Conservation (phyloP, 371 early-diverging fungal genomes). For the Mortierella sp. region DNA sequence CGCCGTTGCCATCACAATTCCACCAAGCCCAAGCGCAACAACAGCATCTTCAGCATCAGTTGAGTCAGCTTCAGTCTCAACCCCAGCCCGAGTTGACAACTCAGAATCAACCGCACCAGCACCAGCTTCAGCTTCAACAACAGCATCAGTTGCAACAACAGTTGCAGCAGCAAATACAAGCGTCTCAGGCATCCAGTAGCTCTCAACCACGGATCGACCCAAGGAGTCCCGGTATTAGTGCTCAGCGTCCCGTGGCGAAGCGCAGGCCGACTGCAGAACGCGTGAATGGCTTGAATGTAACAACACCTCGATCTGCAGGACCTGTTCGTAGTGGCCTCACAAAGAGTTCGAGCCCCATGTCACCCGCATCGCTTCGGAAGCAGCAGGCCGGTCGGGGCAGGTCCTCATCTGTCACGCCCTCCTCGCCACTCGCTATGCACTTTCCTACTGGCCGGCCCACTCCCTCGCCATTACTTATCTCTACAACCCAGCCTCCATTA, state of each 20-base stretch:
- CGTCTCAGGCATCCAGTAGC: conserved; percentile 16
- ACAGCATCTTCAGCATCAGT: conserved; percentile 39
- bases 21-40: conserved; percentile 46
- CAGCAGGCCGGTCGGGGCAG: conserved; percentile 29
- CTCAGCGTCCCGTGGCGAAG: conserved; percentile 40
- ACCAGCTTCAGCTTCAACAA: conserved; percentile 14
- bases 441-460: conserved; percentile 38
- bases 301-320: conserved; percentile 28
- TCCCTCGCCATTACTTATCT: conserved; percentile 46
- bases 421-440: conserved; percentile 52
- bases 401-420: conserved; percentile 40
- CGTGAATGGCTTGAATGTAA: conserved; percentile 23
- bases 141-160: conserved; percentile 19
- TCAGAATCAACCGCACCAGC: conserved; percentile 17
- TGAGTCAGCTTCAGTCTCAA: conserved; percentile 43
- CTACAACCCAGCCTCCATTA: conserved; percentile 31
- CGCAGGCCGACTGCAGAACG: conserved; percentile 44
- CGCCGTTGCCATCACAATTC: conserved; percentile 38
- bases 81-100: conserved; percentile 41
- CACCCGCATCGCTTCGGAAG: conserved; percentile 48
- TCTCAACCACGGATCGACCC: conserved; percentile 26
- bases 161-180: conserved; percentile 23
- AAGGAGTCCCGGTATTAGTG: conserved; percentile 34
- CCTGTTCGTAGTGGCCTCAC: conserved; percentile 40
- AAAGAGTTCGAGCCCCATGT: conserved; percentile 51